Conservation (phyloP, 345 rosid genomes). For the Ceriops zippeliana region DNA sequence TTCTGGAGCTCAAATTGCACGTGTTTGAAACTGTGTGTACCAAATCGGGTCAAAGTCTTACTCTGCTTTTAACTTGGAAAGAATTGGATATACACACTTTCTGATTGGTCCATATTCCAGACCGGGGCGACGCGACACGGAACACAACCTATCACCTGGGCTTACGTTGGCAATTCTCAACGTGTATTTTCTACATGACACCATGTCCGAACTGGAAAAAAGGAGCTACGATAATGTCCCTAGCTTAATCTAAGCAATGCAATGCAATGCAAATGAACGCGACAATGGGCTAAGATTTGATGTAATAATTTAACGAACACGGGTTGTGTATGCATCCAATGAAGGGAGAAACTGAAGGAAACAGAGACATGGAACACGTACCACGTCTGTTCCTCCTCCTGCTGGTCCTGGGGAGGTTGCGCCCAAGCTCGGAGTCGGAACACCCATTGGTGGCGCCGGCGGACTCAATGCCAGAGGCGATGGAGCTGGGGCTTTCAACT, state of each 20-base stretch:
- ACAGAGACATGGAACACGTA: background rate
- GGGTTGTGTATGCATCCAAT: too few relatives aligned
- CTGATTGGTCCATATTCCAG: conserved; percentile 1
- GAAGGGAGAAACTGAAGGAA: too few relatives aligned
- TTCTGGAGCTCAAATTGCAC: too few relatives aligned
- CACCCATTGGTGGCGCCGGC: conserved; percentile 41
- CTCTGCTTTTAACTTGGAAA: background rate
- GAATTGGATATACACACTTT: background rate
- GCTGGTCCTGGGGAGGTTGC: conserved; percentile 51
- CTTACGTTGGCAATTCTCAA: background rate
- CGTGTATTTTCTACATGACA: background rate
- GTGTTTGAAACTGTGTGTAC: too few relatives aligned
- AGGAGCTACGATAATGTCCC: background rate
- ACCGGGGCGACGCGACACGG: too few relatives aligned
- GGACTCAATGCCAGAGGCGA: conserved; percentile 48
- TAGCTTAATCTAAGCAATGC: background rate
- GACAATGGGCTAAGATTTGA: too few relatives aligned
- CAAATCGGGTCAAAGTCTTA: background rate
- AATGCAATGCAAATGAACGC: too few relatives aligned
- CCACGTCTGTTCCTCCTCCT: conserved; percentile 30
- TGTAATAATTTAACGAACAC: too few relatives aligned
- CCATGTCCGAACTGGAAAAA: background rate
- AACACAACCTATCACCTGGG: background rate
- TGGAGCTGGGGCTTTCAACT: conserved; percentile 40
- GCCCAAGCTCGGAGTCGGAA: conserved; percentile 48